A percentile compares a stretch with the other conserved stretches of the same genome.
Evolutionary conservation across 2,329 filamentous ascomycete genomes (phyloP).

Genomic region (Colletotrichum sp.): DNA sequence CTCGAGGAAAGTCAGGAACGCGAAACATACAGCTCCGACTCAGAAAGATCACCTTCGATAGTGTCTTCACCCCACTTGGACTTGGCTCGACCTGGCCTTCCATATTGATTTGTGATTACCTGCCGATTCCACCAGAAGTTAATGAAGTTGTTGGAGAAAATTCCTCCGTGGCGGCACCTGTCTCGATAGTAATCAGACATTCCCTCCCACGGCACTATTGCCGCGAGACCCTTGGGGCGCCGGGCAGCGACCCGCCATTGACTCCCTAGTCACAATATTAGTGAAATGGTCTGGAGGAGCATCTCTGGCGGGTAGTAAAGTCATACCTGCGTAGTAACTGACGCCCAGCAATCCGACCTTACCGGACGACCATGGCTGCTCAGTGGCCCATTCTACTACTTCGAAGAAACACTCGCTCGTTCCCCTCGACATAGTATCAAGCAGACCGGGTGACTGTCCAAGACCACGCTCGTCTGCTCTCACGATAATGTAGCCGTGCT

Average conservation of each 20-base stretch:
- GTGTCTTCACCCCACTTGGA: conserved; percentile 53
- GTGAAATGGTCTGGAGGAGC: background rate
- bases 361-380: conserved; percentile 50
- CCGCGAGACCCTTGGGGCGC: conserved; percentile 47
- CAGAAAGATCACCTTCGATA: conserved; percentile 61
- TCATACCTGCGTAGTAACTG: conserved; percentile 45
- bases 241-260: conserved; percentile 56
- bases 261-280: conserved; percentile 29
- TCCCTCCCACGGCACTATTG: conserved; percentile 57
- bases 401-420: conserved; percentile 54
- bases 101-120: conserved; percentile 72
- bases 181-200: conserved; percentile 62
- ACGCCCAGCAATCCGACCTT: conserved; percentile 56
- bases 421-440: conserved; percentile 53
- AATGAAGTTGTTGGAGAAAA: conserved; percentile 64
- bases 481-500: conserved; percentile 58
- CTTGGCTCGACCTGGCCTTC: conserved; percentile 46
- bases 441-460: conserved; percentile 49
- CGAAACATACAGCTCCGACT: conserved; percentile 21
- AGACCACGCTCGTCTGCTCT: conserved; percentile 55
- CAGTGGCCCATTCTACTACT: conserved; percentile 53
- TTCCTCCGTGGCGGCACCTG: conserved; percentile 65
- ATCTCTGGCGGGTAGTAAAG: too few relatives aligned
- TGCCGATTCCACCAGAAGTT: conserved; percentile 71
- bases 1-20: too few relatives aligned